phyloP scores from a whole-genome alignment of 345 rosid species.

The Gossypium australe region DNA sequence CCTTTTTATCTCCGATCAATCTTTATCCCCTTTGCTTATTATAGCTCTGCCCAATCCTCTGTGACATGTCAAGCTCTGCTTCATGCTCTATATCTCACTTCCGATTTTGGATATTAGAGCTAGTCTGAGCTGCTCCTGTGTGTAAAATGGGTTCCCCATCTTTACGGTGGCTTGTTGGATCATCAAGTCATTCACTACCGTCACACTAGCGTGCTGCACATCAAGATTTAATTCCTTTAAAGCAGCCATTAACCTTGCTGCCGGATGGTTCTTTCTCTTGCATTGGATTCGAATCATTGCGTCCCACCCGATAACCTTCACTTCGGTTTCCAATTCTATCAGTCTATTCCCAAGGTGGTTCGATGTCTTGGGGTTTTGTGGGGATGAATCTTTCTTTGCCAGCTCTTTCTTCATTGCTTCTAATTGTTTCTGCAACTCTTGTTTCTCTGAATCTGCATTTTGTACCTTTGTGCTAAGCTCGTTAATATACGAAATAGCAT shows the following conservation, averaged over 20 bases:
- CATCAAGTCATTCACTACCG: conserved; percentile 85
- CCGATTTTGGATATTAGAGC: conserved; percentile 62
- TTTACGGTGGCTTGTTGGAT: conserved; percentile 95
- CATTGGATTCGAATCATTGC: conserved; percentile 84
- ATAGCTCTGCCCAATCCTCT: not conserved
- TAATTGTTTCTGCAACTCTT: conserved; percentile 58
- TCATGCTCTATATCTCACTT: conserved; percentile 19
- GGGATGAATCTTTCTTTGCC: conserved; percentile 26
- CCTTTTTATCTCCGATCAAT: conserved; percentile 10
- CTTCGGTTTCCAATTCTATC: conserved; percentile 74
- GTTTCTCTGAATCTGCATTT: conserved; percentile 48
- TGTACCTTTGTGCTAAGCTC: conserved; percentile 73
- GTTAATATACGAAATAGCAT: conserved; percentile 78
- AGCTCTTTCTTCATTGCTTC: conserved; percentile 51
- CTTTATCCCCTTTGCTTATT: conserved; percentile 10
- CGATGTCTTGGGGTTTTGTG: conserved; percentile 32
- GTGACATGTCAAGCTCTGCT: not conserved
- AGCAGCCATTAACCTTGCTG: conserved; percentile 80
- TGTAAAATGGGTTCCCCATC: conserved; percentile 71
- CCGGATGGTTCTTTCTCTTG: conserved; percentile 76
- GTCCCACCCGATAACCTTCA: conserved; percentile 82
- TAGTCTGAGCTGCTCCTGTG: conserved; percentile 72
- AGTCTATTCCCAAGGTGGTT: conserved; percentile 26
- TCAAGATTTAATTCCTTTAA: conserved; percentile 84
- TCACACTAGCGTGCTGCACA: conserved; percentile 81